Percentiles rank a stretch among this genome's conserved stretches.
Conservation (phyloP, 2,329 filamentous ascomycete genomes). For the Fusarium coffeatum region DNA sequence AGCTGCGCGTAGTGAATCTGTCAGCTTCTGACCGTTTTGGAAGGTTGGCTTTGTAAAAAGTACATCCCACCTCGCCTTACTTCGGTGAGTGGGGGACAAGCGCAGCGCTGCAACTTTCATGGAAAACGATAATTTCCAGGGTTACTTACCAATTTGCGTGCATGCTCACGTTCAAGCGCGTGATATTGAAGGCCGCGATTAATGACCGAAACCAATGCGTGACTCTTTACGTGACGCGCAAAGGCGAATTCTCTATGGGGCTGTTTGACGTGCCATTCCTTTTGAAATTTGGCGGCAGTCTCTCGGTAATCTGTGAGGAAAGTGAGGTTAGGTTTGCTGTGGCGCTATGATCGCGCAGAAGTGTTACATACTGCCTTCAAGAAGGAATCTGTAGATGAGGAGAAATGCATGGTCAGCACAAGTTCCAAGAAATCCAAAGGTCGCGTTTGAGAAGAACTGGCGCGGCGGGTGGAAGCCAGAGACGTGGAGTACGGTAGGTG, state of each 20-base stretch:
- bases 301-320: constrained; percentile 70
- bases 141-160: constrained; percentile 61
- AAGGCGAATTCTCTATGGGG: constrained; percentile 73
- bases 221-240: constrained; percentile 72
- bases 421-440: constrained; percentile 19
- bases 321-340: constrained; percentile 44
- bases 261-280: constrained; percentile 73
- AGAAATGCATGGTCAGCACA: constrained; percentile 39
- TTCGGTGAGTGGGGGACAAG: constrained; percentile 18
- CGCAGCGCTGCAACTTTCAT: constrained; percentile 23
- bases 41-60: constrained; percentile 34
- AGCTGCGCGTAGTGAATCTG: constrained; percentile 55
- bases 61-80: constrained; percentile 17
- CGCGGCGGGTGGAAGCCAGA: constrained; percentile 34
- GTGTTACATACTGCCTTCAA: constrained; percentile 70
- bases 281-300: constrained; percentile 74
- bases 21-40: constrained; percentile 43
- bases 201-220: constrained; percentile 71
- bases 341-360: constrained; percentile 33
- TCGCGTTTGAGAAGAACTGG: constrained; percentile 22
- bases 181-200: constrained; percentile 73
- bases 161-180: constrained; percentile 67
- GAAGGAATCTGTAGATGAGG: constrained; percentile 62
- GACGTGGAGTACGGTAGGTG: constrained; percentile 42
- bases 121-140: constrained; percentile 5